phyloP scores from a whole-genome alignment of 139 green algal species.

The Chlorella vulgaris region DNA sequence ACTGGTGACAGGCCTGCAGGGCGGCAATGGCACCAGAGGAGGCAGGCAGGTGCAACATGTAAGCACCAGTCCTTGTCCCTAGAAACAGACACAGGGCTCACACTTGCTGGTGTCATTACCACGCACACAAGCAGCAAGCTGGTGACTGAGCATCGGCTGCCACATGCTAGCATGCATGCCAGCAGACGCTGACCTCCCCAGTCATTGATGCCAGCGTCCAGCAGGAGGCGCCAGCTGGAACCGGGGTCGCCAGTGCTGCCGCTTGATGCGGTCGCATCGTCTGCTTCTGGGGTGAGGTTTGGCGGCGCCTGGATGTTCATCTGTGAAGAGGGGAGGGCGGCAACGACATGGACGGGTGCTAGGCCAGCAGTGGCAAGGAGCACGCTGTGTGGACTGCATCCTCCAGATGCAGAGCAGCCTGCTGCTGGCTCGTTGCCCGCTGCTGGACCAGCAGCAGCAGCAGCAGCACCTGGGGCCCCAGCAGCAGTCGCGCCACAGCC shows the following conservation, averaged over 20 bases:
- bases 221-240: slow-evolving; percentile 63
- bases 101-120: too few species aligned
- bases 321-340: not conserved
- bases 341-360: too few species aligned
- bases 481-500: slow-evolving; percentile 75
- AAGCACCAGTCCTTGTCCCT: too few species aligned
- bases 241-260: not conserved
- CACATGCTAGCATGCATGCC: too few species aligned
- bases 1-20: slow-evolving; percentile 73
- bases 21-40: not conserved
- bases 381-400: too few species aligned
- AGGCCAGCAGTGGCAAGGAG: too few species aligned
- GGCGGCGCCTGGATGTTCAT: slow-evolving; percentile 81
- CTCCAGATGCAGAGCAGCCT: not conserved
- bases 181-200: slow-evolving; percentile 60
- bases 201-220: slow-evolving; percentile 88
- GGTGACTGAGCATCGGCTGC: too few species aligned
- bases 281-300: slow-evolving; percentile 74
- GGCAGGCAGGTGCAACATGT: not conserved
- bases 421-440: not conserved
- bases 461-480: slow-evolving; percentile 58
- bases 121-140: too few species aligned
- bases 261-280: slow-evolving; percentile 10
- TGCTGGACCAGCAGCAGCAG: not conserved
- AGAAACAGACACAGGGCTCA: too few species aligned